Evolutionary conservation across 495 filamentous ascomycete genomes (phyloP), one percentile per base, ranked within the genome.

Genomic region (Aspergillus bertholletiae): DNA sequence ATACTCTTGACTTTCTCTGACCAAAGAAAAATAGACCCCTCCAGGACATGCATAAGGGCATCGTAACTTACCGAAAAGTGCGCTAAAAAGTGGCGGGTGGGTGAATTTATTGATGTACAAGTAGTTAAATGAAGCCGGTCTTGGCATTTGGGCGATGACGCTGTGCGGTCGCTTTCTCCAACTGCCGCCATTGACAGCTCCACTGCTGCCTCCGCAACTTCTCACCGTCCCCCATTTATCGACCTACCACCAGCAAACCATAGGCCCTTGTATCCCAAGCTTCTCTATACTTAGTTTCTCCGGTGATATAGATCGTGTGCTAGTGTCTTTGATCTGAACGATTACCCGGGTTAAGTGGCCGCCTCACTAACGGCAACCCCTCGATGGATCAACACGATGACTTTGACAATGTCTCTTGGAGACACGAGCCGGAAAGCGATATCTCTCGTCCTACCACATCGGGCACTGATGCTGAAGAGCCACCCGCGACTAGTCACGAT

Each of bases 361-460:
- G 32, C 26, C n/a, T 27, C 22, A 32, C 50, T 17, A 37, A 12
- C 47, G 51, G 47, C 56, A 46, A 57, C 63, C 65, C 67, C 63
- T 63, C 72, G 55, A 79, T 76, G 74, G 74, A 76, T 58, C 65
- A 76, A 62, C 70, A 83, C 67, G 78, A 79, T 66, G 80, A 83
- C 63, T 83, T 83, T 58, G 80, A 83, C 54, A 81, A 66, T 58
- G 80, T 83, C 60, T 81, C 79, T 49, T 83, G 80, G 80, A 72
- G 74, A 50, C 78, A 82, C 49, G 76, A 78, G 18, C 64, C 67
- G n/a, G 78, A 78, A 17, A 80, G 72, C 45, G 78, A 81, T 61
- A 48, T 49, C 32, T 80, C 79, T 6, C 74, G 75, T 15, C 77
- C 80, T 1, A 77, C 70, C 11, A 79, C 74, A 7, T 72, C 77